Conservation (phyloP, 2,329 filamentous ascomycete species). For the Westerdykella aurantiaca region DNA sequence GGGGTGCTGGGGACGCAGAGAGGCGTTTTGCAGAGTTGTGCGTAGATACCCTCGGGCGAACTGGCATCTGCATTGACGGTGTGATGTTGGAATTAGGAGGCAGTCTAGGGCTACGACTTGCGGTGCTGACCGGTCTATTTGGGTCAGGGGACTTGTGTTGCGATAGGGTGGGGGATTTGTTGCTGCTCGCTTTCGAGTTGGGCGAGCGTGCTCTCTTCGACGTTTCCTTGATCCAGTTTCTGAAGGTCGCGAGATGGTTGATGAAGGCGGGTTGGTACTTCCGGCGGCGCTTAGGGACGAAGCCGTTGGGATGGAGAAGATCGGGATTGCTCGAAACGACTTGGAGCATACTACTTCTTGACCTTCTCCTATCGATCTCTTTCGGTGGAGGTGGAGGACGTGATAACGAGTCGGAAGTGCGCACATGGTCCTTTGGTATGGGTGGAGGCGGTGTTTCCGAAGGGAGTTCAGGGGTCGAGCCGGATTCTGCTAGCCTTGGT, state of each 20-base stretch:
- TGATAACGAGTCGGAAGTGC: conserved; percentile 72
- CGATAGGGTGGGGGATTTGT: conserved; percentile 29
- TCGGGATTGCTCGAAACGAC: conserved; percentile 68
- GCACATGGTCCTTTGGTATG: conserved; percentile 70
- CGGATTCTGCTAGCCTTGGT: conserved; percentile 65
- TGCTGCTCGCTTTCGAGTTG: conserved; percentile 31
- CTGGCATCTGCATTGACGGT: conserved; percentile 35
- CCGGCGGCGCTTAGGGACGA: conserved; percentile 51
- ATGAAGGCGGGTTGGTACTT: conserved; percentile 59
- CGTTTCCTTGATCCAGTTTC: conserved; percentile 67
- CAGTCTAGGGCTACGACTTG: conserved; percentile 29
- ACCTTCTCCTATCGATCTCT: conserved; percentile 61
- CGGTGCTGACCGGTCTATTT: conserved; percentile 33
- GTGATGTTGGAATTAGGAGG: conserved; percentile 36
- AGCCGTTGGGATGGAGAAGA: conserved; percentile 51
- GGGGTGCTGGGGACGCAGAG: conserved; percentile 76
- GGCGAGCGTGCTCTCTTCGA: conserved; percentile 33
- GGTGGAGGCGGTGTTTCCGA: conserved; percentile 56
- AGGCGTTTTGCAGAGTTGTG: conserved; percentile 50
- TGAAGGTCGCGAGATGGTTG: conserved; percentile 61
- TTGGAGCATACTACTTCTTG: conserved; percentile 79
- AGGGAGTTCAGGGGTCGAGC: conserved; percentile 36
- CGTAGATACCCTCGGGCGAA: conserved; percentile 42
- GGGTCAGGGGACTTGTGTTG: conserved; percentile 24
- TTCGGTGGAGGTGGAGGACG: conserved; percentile 81